A percentile compares a stretch with the other conserved stretches of the same genome.
Evolutionary conservation across 192 early-diverging fungal genomes (phyloP).

Genomic region (Chytriomyces hyalinus): DNA sequence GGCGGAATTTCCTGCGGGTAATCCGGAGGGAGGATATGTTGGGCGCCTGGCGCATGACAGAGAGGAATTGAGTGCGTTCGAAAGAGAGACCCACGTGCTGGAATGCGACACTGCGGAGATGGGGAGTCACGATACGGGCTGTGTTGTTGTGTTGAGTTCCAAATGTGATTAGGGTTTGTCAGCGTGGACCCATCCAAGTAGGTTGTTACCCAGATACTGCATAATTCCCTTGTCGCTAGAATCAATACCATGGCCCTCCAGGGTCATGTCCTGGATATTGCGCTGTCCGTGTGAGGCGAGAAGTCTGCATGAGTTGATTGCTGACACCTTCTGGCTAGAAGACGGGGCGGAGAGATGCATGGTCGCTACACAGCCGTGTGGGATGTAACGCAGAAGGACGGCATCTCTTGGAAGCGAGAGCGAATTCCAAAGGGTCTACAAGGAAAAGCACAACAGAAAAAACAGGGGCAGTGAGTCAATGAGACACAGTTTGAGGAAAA

Average conservation of each 20-base stretch:
- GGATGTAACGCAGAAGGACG: conserved; percentile 14
- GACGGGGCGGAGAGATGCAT: neutral
- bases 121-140: conserved; percentile 29
- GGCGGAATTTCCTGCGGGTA: conserved; percentile 24
- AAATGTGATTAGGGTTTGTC: neutral
- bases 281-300: conserved; percentile 23
- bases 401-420: neutral
- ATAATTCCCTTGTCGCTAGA: conserved; percentile 17
- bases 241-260: conserved; percentile 27
- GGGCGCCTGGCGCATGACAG: conserved; percentile 5
- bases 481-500: neutral
- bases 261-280: neutral
- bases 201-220: conserved; percentile 18
- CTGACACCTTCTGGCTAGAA: neutral
- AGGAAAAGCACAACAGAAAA: neutral
- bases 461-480: neutral
- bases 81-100: conserved; percentile 28
- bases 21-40: conserved; percentile 16
- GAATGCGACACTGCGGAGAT: conserved; percentile 18
- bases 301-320: conserved; percentile 10
- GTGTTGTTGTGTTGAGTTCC: neutral
- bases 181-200: neutral
- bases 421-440: neutral
- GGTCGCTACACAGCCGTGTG: conserved; percentile 6
- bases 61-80: conserved; percentile 27